Evolutionary conservation across 2,329 filamentous ascomycete species (phyloP).

Genomic region (Aspergillus luchuensis): DNA sequence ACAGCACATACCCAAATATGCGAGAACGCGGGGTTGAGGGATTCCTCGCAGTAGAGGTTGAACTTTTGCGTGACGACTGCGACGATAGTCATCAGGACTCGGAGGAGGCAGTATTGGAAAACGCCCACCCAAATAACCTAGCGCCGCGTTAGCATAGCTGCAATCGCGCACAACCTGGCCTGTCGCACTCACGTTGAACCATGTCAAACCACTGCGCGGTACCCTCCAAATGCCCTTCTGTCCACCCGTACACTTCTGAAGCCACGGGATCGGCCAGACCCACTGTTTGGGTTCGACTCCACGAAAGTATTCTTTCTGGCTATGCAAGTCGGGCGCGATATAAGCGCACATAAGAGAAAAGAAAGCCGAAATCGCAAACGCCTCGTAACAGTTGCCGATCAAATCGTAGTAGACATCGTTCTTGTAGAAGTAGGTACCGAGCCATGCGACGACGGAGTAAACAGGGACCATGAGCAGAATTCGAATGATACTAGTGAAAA

Average conservation of each 20-base stretch:
- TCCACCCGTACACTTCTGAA: slow-evolving; percentile 70
- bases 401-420: slow-evolving; percentile 80
- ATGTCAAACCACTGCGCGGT: slow-evolving; percentile 79
- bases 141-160: not conserved
- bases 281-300: slow-evolving; percentile 68
- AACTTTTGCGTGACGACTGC: slow-evolving; percentile 72
- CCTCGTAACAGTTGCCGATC: slow-evolving; percentile 82
- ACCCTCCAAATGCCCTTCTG: slow-evolving; percentile 69
- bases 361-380: slow-evolving; percentile 84
- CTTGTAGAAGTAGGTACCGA: slow-evolving; percentile 73
- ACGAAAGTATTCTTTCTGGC: slow-evolving; percentile 81
- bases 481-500: slow-evolving; percentile 68
- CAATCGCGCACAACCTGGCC: not conserved
- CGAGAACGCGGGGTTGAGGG: slow-evolving; percentile 74
- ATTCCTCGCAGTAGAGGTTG: slow-evolving; percentile 74
- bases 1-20: slow-evolving; percentile 72
- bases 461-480: slow-evolving; percentile 87
- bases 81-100: slow-evolving; percentile 76
- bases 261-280: slow-evolving; percentile 72
- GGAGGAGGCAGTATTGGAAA: slow-evolving; percentile 83
- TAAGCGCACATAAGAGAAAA: slow-evolving; percentile 82
- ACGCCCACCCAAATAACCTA: slow-evolving; percentile 69
- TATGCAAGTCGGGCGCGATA: slow-evolving; percentile 72
- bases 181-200: slow-evolving; percentile 69
- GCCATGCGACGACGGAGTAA: slow-evolving; percentile 72